phyloP scores from a whole-genome alignment of 345 rosid genomes.

The Gossypioides kirkii region DNA sequence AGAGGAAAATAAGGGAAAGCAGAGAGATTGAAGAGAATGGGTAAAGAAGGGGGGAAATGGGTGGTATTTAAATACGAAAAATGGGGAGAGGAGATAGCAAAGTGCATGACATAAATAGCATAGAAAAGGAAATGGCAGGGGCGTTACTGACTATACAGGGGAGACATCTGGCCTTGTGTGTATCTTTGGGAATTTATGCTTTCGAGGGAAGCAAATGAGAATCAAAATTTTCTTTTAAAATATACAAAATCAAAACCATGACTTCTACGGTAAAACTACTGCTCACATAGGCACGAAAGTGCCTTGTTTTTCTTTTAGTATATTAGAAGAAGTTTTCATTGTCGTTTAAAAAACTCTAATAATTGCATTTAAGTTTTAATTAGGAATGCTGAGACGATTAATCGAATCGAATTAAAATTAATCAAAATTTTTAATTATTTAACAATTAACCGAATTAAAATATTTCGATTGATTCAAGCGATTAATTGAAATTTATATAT shows the following conservation, averaged over 20 bases:
- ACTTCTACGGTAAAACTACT: background rate
- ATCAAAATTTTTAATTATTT: too few relatives aligned
- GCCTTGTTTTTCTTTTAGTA: too few relatives aligned
- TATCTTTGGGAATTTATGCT: constrained; percentile 25
- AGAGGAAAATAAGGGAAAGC: background rate
- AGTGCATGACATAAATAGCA: constrained; percentile 4
- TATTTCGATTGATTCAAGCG: too few relatives aligned
- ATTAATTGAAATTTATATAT: too few relatives aligned
- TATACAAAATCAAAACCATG: background rate
- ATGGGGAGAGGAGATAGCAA: constrained; percentile 4
- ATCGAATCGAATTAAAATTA: too few relatives aligned
- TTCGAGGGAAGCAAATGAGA: constrained; percentile 16
- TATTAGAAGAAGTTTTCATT: background rate
- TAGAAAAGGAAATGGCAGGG: constrained; percentile 11
- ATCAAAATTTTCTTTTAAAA: background rate
- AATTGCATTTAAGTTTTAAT: too few relatives aligned
- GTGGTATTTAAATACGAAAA: constrained; percentile 15
- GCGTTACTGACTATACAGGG: constrained; percentile 32
- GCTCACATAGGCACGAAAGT: too few relatives aligned
- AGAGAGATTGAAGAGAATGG: background rate
- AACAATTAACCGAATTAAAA: too few relatives aligned
- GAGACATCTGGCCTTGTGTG: constrained; percentile 36
- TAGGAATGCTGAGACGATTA: too few relatives aligned
- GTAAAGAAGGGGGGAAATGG: background rate
- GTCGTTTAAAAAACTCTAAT: too few relatives aligned